Percentiles rank a stretch among this genome's conserved stretches.
Conservation (phyloP, 352 stramenopile genomes). For the Globisporangium polare region DNA sequence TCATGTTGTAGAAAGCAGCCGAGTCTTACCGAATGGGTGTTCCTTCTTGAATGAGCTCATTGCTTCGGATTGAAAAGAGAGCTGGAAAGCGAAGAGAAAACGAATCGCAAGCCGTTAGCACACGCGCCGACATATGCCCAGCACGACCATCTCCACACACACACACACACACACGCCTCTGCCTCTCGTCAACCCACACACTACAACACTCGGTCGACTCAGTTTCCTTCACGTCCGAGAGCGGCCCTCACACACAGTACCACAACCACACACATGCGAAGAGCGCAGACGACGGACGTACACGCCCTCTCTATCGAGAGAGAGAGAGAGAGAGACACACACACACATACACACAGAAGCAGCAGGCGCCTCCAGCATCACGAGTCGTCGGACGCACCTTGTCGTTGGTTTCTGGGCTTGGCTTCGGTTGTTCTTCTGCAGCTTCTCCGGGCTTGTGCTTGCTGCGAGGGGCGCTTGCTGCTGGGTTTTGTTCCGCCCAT, state of each 20-base stretch:
- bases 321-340: background rate
- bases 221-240: background rate
- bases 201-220: background rate
- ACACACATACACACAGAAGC: background rate
- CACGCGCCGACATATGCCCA: background rate
- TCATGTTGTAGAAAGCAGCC: background rate
- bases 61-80: background rate
- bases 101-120: background rate
- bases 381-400: background rate
- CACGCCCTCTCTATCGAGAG: background rate
- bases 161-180: background rate
- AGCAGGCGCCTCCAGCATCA: background rate
- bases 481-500: conserved; percentile 12
- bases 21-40: conserved; percentile 68
- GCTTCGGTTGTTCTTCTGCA: conserved; percentile 8
- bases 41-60: conserved; percentile 93
- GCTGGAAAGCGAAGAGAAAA: background rate
- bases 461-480: background rate
- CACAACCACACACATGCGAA: background rate
- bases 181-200: conserved; percentile 1
- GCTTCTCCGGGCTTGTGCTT: conserved; percentile 2
- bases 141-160: background rate
- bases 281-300: background rate
- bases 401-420: conserved; percentile 8
- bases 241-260: background rate